Conservation (phyloP, 805 yeast genomes). For the Sugiyamaella floridensis region DNA sequence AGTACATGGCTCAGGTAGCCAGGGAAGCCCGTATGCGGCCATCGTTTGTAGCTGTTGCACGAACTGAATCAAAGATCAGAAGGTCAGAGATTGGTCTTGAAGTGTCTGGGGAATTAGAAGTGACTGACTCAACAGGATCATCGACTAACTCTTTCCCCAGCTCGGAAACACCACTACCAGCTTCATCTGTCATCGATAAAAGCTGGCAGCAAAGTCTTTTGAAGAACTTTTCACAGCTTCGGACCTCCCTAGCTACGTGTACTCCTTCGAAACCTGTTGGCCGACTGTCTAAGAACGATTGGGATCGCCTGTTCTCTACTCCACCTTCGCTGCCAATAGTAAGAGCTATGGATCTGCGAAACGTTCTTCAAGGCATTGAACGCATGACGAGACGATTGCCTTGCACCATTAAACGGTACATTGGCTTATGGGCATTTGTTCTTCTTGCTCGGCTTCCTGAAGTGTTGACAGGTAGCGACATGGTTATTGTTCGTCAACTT, state of each 20-base stretch:
- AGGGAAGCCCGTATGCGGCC: constrained; percentile 12
- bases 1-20: constrained; percentile 10
- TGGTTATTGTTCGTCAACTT: constrained; percentile 37
- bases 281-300: not conserved
- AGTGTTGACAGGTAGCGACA: constrained; percentile 33
- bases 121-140: not conserved
- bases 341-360: constrained; percentile 32
- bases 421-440: constrained; percentile 37
- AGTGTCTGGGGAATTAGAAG: not conserved
- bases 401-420: constrained; percentile 25
- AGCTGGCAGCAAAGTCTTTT: not conserved
- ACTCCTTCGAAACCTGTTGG: not conserved
- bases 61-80: not conserved
- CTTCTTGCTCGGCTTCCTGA: constrained; percentile 36
- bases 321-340: constrained; percentile 10
- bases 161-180: too few species aligned
- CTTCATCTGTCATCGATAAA: not conserved
- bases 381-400: constrained; percentile 40
- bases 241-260: not conserved
- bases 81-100: not conserved
- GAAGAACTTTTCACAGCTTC: not conserved
- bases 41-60: constrained; percentile 1
- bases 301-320: not conserved
- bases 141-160: too few species aligned
- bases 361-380: constrained; percentile 34